These are phyloP conservation scores for Euptelea pleiosperma DNA, from an alignment of 164 flowering plant species.

Conservation along the genomic window DNA sequence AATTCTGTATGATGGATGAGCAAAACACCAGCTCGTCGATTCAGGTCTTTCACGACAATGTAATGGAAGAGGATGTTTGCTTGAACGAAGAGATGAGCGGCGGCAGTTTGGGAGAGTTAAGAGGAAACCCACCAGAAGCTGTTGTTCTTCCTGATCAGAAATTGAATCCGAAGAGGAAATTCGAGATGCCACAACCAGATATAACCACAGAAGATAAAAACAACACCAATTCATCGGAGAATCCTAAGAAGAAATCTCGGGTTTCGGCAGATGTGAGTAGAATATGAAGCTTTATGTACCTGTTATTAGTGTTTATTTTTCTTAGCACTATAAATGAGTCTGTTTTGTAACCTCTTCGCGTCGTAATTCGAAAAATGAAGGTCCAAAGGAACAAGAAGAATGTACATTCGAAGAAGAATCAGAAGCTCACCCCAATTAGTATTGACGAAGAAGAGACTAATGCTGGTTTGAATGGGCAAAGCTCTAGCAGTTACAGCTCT, in stretches of 20 bases:
- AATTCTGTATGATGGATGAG: constrained; percentile 30
- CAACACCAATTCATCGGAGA: constrained; percentile 17
- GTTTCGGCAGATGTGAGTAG: constrained; percentile 43
- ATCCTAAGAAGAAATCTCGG: constrained; percentile 48
- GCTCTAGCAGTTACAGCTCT: constrained; percentile 52
- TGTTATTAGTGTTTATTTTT: neutral
- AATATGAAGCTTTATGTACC: too few species aligned
- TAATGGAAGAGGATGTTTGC: constrained; percentile 30
- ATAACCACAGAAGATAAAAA: constrained; percentile 11
- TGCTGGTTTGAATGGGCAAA: constrained; percentile 27
- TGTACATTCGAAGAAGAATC: constrained; percentile 44
- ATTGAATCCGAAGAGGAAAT: constrained; percentile 21
- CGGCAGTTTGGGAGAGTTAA: constrained; percentile 24
- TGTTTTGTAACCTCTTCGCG: constrained; percentile 6
- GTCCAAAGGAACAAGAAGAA: constrained; percentile 44
- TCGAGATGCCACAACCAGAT: constrained; percentile 11
- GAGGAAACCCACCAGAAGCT: constrained; percentile 12
- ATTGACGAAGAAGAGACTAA: constrained; percentile 32
- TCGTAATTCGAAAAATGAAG: constrained; percentile 26
- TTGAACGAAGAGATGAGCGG: constrained; percentile 29
- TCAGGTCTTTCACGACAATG: constrained; percentile 14
- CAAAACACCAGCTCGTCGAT: constrained; percentile 15
- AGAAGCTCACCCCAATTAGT: constrained; percentile 23
- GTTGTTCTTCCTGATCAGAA: constrained; percentile 14
- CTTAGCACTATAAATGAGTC: too few species aligned